phyloP scores from a whole-genome alignment of 441 rosid genomes.

The Gossypium armourianum region DNA sequence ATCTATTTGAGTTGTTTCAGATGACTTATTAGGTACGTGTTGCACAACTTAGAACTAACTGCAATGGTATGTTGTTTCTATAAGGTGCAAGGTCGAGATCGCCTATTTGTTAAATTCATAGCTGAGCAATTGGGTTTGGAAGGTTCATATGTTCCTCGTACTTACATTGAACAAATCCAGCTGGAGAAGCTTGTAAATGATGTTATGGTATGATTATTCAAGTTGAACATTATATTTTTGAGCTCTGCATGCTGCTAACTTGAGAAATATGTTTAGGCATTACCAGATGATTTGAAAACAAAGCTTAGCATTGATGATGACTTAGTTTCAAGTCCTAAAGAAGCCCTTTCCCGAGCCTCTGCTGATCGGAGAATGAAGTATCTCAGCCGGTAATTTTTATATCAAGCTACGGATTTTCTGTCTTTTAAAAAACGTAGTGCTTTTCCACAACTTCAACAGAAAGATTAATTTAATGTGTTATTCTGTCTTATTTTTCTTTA shows the following conservation, averaged over 20 bases:
- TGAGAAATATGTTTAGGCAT: constrained; percentile 47
- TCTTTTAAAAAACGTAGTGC: neutral
- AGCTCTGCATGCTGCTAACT: constrained; percentile 28
- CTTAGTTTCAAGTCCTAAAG: constrained; percentile 78
- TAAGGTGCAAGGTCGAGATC: constrained; percentile 95
- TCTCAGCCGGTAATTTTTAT: constrained; percentile 61
- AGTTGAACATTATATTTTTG: constrained; percentile 7
- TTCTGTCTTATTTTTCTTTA: neutral
- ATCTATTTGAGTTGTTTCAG: neutral
- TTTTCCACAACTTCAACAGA: neutral
- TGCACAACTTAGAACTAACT: constrained; percentile 12
- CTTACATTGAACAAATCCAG: constrained; percentile 94
- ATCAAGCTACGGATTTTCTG: neutral
- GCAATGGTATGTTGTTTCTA: constrained; percentile 16
- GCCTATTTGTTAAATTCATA: constrained; percentile 46
- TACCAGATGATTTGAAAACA: constrained; percentile 85
- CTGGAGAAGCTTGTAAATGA: constrained; percentile 94
- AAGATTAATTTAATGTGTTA: neutral
- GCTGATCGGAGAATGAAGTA: constrained; percentile 80
- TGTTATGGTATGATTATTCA: constrained; percentile 59
- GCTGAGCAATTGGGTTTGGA: constrained; percentile 80
- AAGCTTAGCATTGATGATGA: constrained; percentile 90
- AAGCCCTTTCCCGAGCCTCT: constrained; percentile 91
- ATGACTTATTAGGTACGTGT: neutral
- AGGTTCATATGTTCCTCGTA: constrained; percentile 79